Percentiles rank a stretch among this genome's conserved stretches.
phyloP scores from a whole-genome alignment of 163 green algal species.

The Scenedesmus sp. region DNA sequence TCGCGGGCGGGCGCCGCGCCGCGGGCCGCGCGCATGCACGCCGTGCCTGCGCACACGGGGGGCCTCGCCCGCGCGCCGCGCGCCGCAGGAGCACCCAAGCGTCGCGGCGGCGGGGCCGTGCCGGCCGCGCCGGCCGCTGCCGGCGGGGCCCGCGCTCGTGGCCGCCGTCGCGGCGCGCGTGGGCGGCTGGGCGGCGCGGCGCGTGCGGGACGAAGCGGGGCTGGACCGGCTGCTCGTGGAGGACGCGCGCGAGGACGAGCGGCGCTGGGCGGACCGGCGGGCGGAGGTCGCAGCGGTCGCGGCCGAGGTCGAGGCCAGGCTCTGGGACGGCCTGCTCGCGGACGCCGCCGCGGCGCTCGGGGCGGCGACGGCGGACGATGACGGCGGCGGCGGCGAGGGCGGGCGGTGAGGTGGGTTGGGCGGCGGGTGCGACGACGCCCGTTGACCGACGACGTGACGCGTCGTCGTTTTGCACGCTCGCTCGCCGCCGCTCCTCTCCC shows the following conservation, averaged over 20 bases:
- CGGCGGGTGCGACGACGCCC: neutral
- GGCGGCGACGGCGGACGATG: neutral
- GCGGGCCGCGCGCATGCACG: too few relatives aligned
- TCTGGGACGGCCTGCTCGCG: neutral
- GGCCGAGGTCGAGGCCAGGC: neutral
- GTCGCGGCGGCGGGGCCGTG: neutral
- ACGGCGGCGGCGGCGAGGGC: too few relatives aligned
- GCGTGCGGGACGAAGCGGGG: conserved; percentile 19
- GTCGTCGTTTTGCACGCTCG: too few relatives aligned
- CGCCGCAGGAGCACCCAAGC: too few relatives aligned
- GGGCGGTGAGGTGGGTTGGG: neutral
- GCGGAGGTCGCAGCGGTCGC: too few relatives aligned
- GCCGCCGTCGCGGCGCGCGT: neutral
- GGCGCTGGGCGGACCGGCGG: too few relatives aligned
- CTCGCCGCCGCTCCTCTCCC: too few relatives aligned
- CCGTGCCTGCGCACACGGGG: too few relatives aligned
- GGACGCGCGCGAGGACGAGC: conserved; percentile 19
- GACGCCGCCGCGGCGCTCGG: neutral
- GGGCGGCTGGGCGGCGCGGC: neutral
- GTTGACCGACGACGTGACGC: too few relatives aligned
- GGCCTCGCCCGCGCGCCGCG: too few relatives aligned
- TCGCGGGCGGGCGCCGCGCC: too few relatives aligned
- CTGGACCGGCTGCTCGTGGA: conserved; percentile 29
- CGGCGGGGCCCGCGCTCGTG: neutral
- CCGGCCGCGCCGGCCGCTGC: conserved; percentile 4